Conservation (phyloP, 1,284 basidiomycete species). For the Cystobasidium slooffiae region DNA sequence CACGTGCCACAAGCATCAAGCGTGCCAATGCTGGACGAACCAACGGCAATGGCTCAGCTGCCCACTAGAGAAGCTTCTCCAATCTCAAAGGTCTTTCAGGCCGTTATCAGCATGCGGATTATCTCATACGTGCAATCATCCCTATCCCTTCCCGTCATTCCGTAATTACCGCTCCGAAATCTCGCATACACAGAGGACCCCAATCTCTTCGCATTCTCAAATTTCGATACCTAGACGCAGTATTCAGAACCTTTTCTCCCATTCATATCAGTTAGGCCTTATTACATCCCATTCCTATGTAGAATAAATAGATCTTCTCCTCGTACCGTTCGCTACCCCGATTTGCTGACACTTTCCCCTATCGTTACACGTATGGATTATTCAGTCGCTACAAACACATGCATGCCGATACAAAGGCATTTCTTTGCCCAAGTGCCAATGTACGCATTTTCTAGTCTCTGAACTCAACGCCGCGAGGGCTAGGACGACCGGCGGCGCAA, state of each 20-base stretch:
- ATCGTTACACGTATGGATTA: too few species aligned
- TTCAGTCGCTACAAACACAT: too few species aligned
- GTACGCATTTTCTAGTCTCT: not conserved
- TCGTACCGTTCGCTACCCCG: too few species aligned
- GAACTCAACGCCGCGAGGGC: not conserved
- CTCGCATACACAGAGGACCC: not conserved
- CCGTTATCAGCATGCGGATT: not conserved
- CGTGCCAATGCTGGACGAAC: constrained; percentile 8
- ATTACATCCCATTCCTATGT: too few species aligned
- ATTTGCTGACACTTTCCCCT: too few species aligned
- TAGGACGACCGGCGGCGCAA: constrained; percentile 12
- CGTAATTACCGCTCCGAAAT: not conserved
- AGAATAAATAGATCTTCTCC: too few species aligned
- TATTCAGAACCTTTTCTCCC: too few species aligned
- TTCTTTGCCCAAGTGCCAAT: too few species aligned
- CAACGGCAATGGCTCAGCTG: constrained; percentile 6
- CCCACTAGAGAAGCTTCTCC: not conserved
- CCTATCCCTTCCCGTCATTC: not conserved
- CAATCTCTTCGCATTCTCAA: too few species aligned
- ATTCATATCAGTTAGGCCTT: too few species aligned
- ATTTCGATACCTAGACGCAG: too few species aligned
- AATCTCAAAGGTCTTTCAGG: not conserved
- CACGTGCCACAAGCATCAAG: constrained; percentile 33
- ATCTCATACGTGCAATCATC: not conserved
- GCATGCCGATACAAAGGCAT: too few species aligned